Evolutionary conservation across 495 filamentous ascomycete genomes (phyloP), one percentile per base, ranked within the genome.

Genomic region (Penicillium robsamsonii): DNA sequence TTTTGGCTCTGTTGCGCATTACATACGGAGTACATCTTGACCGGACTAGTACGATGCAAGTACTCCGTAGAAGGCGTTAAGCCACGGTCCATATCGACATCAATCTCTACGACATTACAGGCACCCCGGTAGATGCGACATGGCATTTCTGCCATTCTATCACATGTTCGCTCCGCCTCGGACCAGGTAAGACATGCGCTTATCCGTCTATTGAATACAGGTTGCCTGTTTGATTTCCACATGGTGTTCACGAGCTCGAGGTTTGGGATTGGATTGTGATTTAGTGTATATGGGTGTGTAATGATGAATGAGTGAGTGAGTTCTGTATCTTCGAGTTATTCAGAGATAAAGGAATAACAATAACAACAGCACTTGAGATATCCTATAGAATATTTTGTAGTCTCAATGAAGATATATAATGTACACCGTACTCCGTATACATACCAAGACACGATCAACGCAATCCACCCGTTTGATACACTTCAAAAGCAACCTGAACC

Each of bases 221-320:
- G 29, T 46, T 54, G 24, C 52, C 52, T 40, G 41, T n/a, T 24
- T 13, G 42, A 24, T 35, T 46, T 15, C 52, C 52, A 54, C 52
- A 54, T 54, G 52, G 52, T 25, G 30, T 54, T 31, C 52, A 46
- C 33, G 52, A n/a, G 51, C 13, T 46, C 42, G 31, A 43, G 52
- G 42, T 54, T 37, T 30, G n/a, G n/a, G 5, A 42, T 27, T 27
- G 7, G 29, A 3, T 12, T 12, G 29, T 11, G 46, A 37, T 20
- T 17, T 12, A 30, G 31, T 37, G 15, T 37, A 18, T 49, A 18
- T 35, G 17, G 9, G 24, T 25, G 3, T 35, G 8, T 31, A 29
- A n/a, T 25, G 24, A 30, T 8, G 24, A 43, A 9, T 24, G 15
- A 12, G 9, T 11, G 10, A 12, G 30, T 33, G 30, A 4, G 30